Conservation (phyloP, 2,329 filamentous ascomycete species). For the Trematosphaeria pertusa region DNA sequence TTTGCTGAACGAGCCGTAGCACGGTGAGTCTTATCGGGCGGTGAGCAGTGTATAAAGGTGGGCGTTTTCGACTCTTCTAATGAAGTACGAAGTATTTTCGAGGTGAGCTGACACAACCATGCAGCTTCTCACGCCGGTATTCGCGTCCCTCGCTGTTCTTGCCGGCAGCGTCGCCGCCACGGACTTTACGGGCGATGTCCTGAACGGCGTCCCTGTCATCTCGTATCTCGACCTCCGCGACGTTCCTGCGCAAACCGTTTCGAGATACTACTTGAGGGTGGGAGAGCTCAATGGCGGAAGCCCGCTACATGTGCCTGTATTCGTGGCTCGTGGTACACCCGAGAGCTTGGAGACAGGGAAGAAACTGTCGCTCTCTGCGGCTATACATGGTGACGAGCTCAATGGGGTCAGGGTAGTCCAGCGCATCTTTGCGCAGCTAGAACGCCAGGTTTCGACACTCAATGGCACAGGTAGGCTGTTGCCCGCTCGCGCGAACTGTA, state of each 20-base stretch:
- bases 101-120: slow-evolving; percentile 25
- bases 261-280: slow-evolving; percentile 47
- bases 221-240: slow-evolving; percentile 44
- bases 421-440: slow-evolving; percentile 41
- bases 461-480: slow-evolving; percentile 46
- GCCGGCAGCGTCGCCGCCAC: slow-evolving; percentile 25
- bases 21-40: slow-evolving; percentile 22
- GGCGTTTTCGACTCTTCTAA: background rate
- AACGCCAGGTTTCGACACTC: slow-evolving; percentile 36
- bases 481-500: background rate
- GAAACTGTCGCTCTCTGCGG: slow-evolving; percentile 47
- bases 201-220: slow-evolving; percentile 42
- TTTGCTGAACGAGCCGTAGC: slow-evolving; percentile 4
- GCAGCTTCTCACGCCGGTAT: slow-evolving; percentile 31
- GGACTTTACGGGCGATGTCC: slow-evolving; percentile 42
- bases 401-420: slow-evolving; percentile 48
- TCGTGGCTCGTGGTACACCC: slow-evolving; percentile 47
- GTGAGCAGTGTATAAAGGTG: background rate
- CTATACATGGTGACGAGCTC: slow-evolving; percentile 50
- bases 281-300: slow-evolving; percentile 49
- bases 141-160: slow-evolving; percentile 25
- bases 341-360: slow-evolving; percentile 45
- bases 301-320: slow-evolving; percentile 46
- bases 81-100: background rate
- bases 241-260: slow-evolving; percentile 44